Base-by-base conservation (phyloP, 2,329 filamentous ascomycete genomes). In the Venturia effusa region DNA sequence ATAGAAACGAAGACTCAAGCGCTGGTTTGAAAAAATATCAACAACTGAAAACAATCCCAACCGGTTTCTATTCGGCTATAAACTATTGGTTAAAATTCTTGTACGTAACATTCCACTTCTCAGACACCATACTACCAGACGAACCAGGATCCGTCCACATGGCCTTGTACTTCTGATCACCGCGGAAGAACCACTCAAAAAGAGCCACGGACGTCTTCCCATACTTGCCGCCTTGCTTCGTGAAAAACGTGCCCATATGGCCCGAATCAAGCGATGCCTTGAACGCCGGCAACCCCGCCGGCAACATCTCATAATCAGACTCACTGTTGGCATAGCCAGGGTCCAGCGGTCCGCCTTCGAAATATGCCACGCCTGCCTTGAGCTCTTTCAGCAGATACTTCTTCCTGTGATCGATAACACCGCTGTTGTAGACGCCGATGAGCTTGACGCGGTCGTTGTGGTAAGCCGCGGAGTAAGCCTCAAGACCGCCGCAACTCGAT, bases 61-160 rank as follows among this genome's bases (percentile, higher is more conserved):
- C 15, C 37, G 15, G 8, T 39, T 10, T 39, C 37, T 11, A 39
- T 2, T 11, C 37, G 4, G 8, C 37, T 4, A 4, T 39, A 11
- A 39, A 2, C 37, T 39, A 39, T 27, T 57, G n/a, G 19, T 57
- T 34, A 22, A 57, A 60, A 22, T 60, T 60, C 59, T 60, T 60
- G 27, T 60, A n/a, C 54, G 63, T 64, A 17, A 64, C 54, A 32
- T 64, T 64, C 63, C 63, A 64, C 32, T 64, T 51, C 63, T 64
- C 37, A 27, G 8, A 19, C 11, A 64, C 45, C 63, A 64, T 30
- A 39, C 59, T 55, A 3, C 43, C 63, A 2, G 30, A 0, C 15
- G n/a, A n/a, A 11, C 4, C 32, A 17, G 63, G 41, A 24, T 62
- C 63, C 19, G 32, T 55, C 59, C 63, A 64, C 32, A 55, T 55